Evolutionary conservation across 2,329 filamentous ascomycete species (phyloP).

Genomic region (Trichophyton verrucosum): DNA sequence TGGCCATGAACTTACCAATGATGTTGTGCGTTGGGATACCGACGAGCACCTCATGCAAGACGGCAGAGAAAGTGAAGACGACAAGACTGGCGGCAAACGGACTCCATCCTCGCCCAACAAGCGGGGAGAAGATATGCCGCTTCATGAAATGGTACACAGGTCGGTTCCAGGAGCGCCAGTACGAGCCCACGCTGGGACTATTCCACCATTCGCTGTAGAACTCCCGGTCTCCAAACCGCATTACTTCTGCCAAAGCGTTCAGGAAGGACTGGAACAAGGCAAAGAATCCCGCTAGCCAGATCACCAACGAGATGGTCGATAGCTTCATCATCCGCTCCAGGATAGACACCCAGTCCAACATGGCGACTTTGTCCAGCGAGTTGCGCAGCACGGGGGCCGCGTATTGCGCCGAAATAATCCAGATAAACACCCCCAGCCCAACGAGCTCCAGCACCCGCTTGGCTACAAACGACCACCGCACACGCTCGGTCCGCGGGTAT

Average conservation of each 20-base stretch:
- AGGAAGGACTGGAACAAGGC: slow-evolving; percentile 87
- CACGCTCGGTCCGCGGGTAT: slow-evolving; percentile 70
- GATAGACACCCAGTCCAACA: slow-evolving; percentile 67
- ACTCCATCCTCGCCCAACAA: slow-evolving; percentile 73
- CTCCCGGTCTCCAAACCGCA: slow-evolving; percentile 78
- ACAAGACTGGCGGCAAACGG: slow-evolving; percentile 57
- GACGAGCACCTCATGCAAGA: slow-evolving; percentile 84
- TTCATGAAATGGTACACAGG: slow-evolving; percentile 96
- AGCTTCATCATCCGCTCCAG: slow-evolving; percentile 86
- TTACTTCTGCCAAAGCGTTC: slow-evolving; percentile 82
- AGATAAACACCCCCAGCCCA: slow-evolving; percentile 76
- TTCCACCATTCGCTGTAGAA: slow-evolving; percentile 99
- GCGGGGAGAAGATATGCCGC: slow-evolving; percentile 78
- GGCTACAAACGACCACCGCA: slow-evolving; percentile 76
- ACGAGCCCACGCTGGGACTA: slow-evolving; percentile 66
- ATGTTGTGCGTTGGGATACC: slow-evolving; percentile 91
- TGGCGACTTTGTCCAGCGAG: slow-evolving; percentile 74
- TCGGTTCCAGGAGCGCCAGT: slow-evolving; percentile 97
- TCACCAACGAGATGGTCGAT: slow-evolving; percentile 85
- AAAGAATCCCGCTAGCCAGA: slow-evolving; percentile 97
- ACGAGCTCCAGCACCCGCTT: slow-evolving; percentile 71
- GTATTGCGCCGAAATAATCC: slow-evolving; percentile 90
- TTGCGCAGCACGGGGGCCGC: slow-evolving; percentile 81
- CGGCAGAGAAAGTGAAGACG: slow-evolving; percentile 78
- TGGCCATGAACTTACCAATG: slow-evolving; percentile 47